phyloP scores from a whole-genome alignment of 164 flowering plant genomes.

The Berberis thunbergii region DNA sequence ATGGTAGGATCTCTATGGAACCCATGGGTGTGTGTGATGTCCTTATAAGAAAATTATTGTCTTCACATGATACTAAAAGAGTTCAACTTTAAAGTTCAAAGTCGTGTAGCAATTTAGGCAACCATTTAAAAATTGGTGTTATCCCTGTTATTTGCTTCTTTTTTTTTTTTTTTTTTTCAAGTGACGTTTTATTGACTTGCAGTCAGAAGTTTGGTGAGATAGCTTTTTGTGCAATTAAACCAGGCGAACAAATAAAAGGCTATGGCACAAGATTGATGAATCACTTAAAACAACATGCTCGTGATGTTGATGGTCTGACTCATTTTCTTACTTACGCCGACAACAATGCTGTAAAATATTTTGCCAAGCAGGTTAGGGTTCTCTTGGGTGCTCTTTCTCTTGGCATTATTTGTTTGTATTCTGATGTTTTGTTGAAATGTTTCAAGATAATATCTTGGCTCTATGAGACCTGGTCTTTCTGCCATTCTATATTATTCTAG shows the following conservation, averaged over 20 bases:
- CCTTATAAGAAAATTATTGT: no score
- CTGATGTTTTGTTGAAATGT: not conserved
- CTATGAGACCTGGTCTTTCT: not conserved
- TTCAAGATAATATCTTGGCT: not conserved
- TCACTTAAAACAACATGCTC: constrained; percentile 95
- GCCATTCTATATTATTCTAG: no score
- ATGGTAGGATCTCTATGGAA: no score
- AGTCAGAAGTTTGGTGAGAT: constrained; percentile 99
- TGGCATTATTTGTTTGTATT: not conserved
- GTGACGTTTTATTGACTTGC: constrained; percentile 4
- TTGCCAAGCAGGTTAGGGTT: constrained; percentile 72
- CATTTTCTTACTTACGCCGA: constrained; percentile 98
- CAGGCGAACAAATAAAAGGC: constrained; percentile 98
- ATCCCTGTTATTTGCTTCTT: not conserved
- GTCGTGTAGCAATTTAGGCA: no score
- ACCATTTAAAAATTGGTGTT: not conserved
- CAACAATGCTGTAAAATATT: constrained; percentile 96
- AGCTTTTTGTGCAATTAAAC: constrained; percentile 95
- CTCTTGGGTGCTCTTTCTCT: constrained; percentile 1
- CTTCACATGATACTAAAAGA: no score
- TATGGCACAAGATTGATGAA: constrained; percentile 98
- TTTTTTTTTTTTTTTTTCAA: not conserved
- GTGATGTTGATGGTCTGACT: constrained; percentile 89
- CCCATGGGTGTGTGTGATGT: no score
- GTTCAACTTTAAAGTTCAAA: no score